Base-by-base conservation (phyloP, 441 rosid genomes). In the Jatropha multifida region DNA sequence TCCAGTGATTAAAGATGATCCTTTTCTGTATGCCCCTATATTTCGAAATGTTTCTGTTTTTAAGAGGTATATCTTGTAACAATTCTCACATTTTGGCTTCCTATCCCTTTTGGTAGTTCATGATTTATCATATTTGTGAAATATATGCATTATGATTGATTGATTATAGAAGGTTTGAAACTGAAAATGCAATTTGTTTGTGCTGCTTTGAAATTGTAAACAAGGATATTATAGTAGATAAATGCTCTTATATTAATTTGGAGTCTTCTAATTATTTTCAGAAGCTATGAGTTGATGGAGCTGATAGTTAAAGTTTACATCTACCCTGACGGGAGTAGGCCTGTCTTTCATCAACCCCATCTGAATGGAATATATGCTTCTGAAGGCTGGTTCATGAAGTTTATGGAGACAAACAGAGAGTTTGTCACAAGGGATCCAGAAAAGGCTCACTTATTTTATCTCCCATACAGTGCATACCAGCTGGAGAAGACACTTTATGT, bases 381-480 rank as follows among this genome's bases (percentile, higher is more conserved):
- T 54, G 97, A 94, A 83, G 97, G 98, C 78, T 92, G 97, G 98
- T 94, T 94, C 85, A 89, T 94, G 96, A 92, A 82, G 85, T 85
- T 86, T 76, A 86, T 92, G 88, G 86, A 88, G 80, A 87, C 62
- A 32, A 92, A 82, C 87, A 86, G 74, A 79, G 86, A 87, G 78
- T 94, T 91, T 77, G 89, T 88, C 61, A 89, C 96, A n/a, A 85
- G 79, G 71, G 88, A 88, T 82, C 97, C 97, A 1, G 89, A 90
- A 74, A 85, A 82, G 78, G 97, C 98, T 79, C 96, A 92, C 86
- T 85, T 94, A 69, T 92, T 90, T 84, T 92, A 90, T 84, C 88
- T 91, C 75, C 95, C 98, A 17, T 94, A 90, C 76, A 94, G 98
- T 81, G 86, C 90, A 46, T 86, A 86, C 44, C 94, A 88, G 81